Evolutionary conservation across 176 grass and related monocot genomes (phyloP).

Genomic region (Elymus sibiricus): DNA sequence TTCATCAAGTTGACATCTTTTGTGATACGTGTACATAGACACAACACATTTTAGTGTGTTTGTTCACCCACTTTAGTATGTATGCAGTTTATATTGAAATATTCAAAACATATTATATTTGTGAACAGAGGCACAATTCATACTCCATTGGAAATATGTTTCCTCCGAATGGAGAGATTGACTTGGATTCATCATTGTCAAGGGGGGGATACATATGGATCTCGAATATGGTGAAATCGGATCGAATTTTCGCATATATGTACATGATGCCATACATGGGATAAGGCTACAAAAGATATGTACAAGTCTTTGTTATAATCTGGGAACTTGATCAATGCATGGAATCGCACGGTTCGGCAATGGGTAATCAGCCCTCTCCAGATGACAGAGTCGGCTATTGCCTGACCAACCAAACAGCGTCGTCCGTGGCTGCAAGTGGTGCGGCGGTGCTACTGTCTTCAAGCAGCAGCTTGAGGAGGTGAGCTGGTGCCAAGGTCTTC

Average conservation of each 20-base stretch:
- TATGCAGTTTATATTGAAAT: too few relatives aligned
- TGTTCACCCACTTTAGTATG: too few relatives aligned
- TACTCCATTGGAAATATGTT: not conserved
- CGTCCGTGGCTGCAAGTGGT: not conserved
- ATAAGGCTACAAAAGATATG: constrained; percentile 30
- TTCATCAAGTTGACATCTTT: too few relatives aligned
- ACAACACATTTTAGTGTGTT: too few relatives aligned
- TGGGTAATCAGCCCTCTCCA: not conserved
- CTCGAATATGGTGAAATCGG: not conserved
- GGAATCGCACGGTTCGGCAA: not conserved
- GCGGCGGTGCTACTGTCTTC: not conserved
- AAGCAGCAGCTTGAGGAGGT: not conserved
- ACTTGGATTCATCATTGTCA: not conserved
- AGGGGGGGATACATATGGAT: not conserved
- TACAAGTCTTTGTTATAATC: constrained; percentile 20
- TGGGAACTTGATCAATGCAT: not conserved
- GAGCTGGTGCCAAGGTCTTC: not conserved
- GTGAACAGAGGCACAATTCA: not conserved
- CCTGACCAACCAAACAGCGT: constrained; percentile 9
- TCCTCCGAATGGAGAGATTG: too few relatives aligned
- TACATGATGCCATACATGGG: constrained; percentile 25
- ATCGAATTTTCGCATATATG: constrained; percentile 17
- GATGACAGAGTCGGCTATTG: not conserved
- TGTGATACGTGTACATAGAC: too few relatives aligned
- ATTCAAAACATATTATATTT: too few relatives aligned